These are phyloP conservation scores for Ganoderma lingzhi DNA, from an alignment of 1,284 basidiomycete species.

Conservation along the genomic window DNA sequence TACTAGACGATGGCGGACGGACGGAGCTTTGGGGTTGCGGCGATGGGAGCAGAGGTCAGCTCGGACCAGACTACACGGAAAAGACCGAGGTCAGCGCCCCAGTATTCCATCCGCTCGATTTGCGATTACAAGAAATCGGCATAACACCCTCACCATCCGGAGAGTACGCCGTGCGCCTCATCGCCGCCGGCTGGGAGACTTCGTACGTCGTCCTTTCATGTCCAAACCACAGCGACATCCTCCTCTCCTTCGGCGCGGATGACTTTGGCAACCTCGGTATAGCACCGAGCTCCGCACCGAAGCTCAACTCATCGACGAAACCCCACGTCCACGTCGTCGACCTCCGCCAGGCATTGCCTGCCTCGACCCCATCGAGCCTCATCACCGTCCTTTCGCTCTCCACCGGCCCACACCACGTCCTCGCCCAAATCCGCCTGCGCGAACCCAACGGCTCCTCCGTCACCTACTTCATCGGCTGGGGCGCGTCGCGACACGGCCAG, in stretches of 20 bases:
- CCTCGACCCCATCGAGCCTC: slow-evolving; percentile 26
- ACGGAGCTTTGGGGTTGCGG: slow-evolving; percentile 73
- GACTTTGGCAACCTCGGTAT: slow-evolving; percentile 85
- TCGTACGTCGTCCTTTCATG: slow-evolving; percentile 70
- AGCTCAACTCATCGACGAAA: slow-evolving; percentile 7
- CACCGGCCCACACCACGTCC: slow-evolving; percentile 78
- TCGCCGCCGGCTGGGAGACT: slow-evolving; percentile 86
- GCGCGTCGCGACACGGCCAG: slow-evolving; percentile 83
- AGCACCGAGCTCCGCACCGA: slow-evolving; percentile 29
- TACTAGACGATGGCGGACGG: slow-evolving; percentile 42
- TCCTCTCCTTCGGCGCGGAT: slow-evolving; percentile 85
- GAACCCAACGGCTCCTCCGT: slow-evolving; percentile 36
- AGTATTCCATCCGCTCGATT: slow-evolving; percentile 55
- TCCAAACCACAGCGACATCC: slow-evolving; percentile 56
- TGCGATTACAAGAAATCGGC: slow-evolving; percentile 45
- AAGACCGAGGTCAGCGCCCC: slow-evolving; percentile 31
- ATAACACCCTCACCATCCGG: background rate
- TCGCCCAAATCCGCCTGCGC: slow-evolving; percentile 51
- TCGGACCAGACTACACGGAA: slow-evolving; percentile 50
- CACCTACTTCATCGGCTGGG: slow-evolving; percentile 78
- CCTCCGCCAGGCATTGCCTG: slow-evolving; percentile 35
- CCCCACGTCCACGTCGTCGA: slow-evolving; percentile 46
- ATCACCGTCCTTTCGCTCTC: slow-evolving; percentile 53
- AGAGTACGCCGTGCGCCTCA: slow-evolving; percentile 48
- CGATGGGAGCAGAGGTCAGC: slow-evolving; percentile 67